A percentile compares a stretch with the other conserved stretches of the same genome.
phyloP scores from a whole-genome alignment of 2,329 filamentous ascomycete species.

The Fusarium hainanense region DNA sequence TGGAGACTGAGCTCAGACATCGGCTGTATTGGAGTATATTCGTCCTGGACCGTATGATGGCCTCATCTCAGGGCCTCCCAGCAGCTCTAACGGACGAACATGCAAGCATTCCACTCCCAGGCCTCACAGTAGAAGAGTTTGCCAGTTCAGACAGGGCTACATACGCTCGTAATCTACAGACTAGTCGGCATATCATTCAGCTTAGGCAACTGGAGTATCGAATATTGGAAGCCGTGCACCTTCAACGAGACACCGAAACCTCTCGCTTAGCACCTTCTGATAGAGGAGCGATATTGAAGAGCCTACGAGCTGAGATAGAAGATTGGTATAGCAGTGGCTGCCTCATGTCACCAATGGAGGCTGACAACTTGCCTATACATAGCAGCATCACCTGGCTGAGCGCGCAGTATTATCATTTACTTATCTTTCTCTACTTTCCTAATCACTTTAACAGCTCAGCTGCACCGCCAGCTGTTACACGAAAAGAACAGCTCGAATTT shows the following conservation, averaged over 20 bases:
- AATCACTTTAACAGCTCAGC: slow-evolving; percentile 54
- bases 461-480: slow-evolving; percentile 42
- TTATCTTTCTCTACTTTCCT: slow-evolving; percentile 57
- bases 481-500: slow-evolving; percentile 52
- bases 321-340: slow-evolving; percentile 61
- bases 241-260: slow-evolving; percentile 47
- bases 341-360: slow-evolving; percentile 55
- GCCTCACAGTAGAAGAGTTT: slow-evolving; percentile 59
- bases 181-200: slow-evolving; percentile 58
- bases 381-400: slow-evolving; percentile 58
- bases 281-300: slow-evolving; percentile 48
- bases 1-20: slow-evolving; percentile 50
- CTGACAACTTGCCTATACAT: slow-evolving; percentile 58
- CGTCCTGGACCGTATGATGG: slow-evolving; percentile 59
- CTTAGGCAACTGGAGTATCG: slow-evolving; percentile 57
- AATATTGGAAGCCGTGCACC: slow-evolving; percentile 53
- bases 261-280: slow-evolving; percentile 49
- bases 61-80: slow-evolving; percentile 55
- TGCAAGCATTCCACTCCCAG: slow-evolving; percentile 55
- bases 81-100: slow-evolving; percentile 54
- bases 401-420: slow-evolving; percentile 58
- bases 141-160: slow-evolving; percentile 52
- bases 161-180: slow-evolving; percentile 56
- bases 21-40: slow-evolving; percentile 60
- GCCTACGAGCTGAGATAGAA: slow-evolving; percentile 57